Conservation (phyloP, 805 yeast species). For the Saccharomycopsis selenospora region DNA sequence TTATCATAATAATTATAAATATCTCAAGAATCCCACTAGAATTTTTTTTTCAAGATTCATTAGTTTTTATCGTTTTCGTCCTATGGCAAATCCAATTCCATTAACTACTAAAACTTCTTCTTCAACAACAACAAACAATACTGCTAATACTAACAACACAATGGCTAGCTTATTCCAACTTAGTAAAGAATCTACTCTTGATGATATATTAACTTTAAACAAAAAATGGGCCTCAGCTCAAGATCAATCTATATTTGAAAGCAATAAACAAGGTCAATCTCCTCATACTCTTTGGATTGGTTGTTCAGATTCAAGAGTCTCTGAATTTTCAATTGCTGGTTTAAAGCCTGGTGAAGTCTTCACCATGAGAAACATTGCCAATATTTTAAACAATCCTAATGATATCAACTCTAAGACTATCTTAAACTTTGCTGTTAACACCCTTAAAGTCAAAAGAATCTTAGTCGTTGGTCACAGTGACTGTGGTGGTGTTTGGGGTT, state of each 20-base stretch:
- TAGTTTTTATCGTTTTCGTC: too few relatives aligned
- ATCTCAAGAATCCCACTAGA: too few relatives aligned
- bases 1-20: too few relatives aligned
- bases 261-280: slow-evolving; percentile 72
- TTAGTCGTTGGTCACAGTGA: slow-evolving; percentile 91
- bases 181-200: not conserved
- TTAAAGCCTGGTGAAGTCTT: slow-evolving; percentile 79
- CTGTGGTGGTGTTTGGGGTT: slow-evolving; percentile 89
- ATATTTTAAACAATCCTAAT: slow-evolving; percentile 48
- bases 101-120: too few relatives aligned
- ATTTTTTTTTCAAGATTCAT: too few relatives aligned
- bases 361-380: slow-evolving; percentile 82
- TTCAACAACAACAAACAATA: too few relatives aligned
- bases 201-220: slow-evolving; percentile 5
- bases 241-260: not conserved
- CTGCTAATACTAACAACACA: not conserved
- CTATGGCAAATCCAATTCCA: too few relatives aligned
- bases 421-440: slow-evolving; percentile 80
- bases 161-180: slow-evolving; percentile 4
- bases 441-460: slow-evolving; percentile 69
- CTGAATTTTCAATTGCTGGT: slow-evolving; percentile 66
- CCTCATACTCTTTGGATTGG: slow-evolving; percentile 94
- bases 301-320: slow-evolving; percentile 86
- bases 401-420: slow-evolving; percentile 73
- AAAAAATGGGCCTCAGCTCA: slow-evolving; percentile 1